These are phyloP conservation scores for Lasiodiplodia hormozganensis DNA, from an alignment of 2,329 filamentous ascomycete genomes.

Conservation along the genomic window DNA sequence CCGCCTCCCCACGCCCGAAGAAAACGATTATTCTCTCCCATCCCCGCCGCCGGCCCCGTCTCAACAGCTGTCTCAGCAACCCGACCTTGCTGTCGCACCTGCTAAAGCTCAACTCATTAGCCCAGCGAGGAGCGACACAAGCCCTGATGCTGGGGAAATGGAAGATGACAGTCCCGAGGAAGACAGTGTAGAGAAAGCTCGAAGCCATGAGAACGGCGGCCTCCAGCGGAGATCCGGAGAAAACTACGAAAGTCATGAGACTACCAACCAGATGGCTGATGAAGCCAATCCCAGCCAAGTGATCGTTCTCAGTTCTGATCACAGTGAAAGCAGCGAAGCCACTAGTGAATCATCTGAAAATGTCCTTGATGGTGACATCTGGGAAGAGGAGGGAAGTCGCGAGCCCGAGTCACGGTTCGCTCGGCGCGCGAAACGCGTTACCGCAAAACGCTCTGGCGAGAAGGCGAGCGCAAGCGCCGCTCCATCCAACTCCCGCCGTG, in stretches of 20 bases:
- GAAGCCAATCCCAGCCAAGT: slow-evolving; percentile 32
- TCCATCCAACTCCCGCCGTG: slow-evolving; percentile 41
- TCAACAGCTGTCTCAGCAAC: slow-evolving; percentile 32
- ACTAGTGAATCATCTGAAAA: slow-evolving; percentile 12
- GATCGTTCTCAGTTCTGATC: slow-evolving; percentile 35
- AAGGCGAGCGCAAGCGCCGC: neutral
- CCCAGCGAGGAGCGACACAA: slow-evolving; percentile 35
- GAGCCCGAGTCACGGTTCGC: slow-evolving; percentile 10
- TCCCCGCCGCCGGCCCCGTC: slow-evolving; percentile 37
- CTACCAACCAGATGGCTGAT: slow-evolving; percentile 31
- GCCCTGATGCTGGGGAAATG: slow-evolving; percentile 37
- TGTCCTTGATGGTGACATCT: slow-evolving; percentile 49
- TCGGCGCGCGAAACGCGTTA: slow-evolving; percentile 2
- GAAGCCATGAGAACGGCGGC: slow-evolving; percentile 3
- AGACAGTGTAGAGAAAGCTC: neutral
- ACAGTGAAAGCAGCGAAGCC: slow-evolving; percentile 9
- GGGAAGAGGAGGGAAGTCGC: slow-evolving; percentile 55
- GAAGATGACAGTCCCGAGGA: slow-evolving; percentile 36
- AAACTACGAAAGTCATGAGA: slow-evolving; percentile 10
- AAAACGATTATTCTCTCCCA: slow-evolving; percentile 29
- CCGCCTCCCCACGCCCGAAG: slow-evolving; percentile 42
- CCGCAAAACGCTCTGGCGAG: slow-evolving; percentile 6
- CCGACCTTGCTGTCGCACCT: slow-evolving; percentile 22
- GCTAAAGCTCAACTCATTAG: slow-evolving; percentile 38
- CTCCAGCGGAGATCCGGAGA: slow-evolving; percentile 4